Percentiles rank a stretch among this genome's conserved stretches.
These are phyloP conservation scores for Amphirosellinia nigrospora DNA, from an alignment of 495 filamentous ascomycete species.

Conservation along the genomic window DNA sequence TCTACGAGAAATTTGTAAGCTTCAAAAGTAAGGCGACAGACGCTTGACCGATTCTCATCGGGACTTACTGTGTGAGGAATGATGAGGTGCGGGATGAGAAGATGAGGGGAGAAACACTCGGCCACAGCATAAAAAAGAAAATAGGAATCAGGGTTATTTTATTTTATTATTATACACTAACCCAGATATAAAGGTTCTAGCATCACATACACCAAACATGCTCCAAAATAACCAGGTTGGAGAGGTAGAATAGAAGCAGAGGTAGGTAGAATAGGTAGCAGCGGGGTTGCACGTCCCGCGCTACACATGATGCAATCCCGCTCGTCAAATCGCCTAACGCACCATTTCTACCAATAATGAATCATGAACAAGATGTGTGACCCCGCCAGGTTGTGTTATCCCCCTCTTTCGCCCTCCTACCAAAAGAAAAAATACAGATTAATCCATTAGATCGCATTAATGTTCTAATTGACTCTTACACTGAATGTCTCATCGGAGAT, in stretches of 20 bases:
- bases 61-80: too few relatives aligned
- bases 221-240: too few relatives aligned
- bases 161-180: too few relatives aligned
- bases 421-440: too few relatives aligned
- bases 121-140: too few relatives aligned
- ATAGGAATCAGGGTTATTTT: too few relatives aligned
- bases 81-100: too few relatives aligned
- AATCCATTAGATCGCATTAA: neutral
- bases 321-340: neutral
- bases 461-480: neutral
- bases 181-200: too few relatives aligned
- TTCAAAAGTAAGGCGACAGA: neutral
- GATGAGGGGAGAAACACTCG: too few relatives aligned
- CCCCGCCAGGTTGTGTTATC: conserved; percentile 7
- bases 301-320: conserved; percentile 12
- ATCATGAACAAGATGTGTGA: neutral
- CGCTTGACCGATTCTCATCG: neutral
- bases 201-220: too few relatives aligned
- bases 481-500: neutral
- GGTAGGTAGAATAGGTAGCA: neutral
- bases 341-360: neutral
- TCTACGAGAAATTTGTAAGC: neutral
- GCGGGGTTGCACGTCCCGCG: conserved; percentile 1
- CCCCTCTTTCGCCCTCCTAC: neutral
- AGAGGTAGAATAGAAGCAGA: too few relatives aligned